Conservation (phyloP, 2,329 filamentous ascomycete species). For the Sporothrix variecibatus region DNA sequence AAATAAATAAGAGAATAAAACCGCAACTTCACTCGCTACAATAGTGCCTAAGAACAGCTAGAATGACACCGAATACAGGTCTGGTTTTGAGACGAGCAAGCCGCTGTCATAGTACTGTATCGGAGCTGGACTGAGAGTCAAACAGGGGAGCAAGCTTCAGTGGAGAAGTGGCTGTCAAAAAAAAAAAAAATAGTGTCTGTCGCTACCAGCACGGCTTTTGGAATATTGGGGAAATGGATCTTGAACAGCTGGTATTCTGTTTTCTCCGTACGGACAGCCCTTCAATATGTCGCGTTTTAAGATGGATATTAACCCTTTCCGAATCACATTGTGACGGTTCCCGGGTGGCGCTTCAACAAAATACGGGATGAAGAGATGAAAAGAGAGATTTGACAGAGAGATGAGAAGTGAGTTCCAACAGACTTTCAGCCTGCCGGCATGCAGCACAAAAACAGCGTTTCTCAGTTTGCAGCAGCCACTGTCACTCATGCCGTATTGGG, state of each 20-base stretch:
- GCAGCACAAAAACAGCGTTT: background rate
- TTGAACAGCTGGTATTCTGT: background rate
- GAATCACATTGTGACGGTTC: background rate
- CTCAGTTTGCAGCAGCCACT: background rate
- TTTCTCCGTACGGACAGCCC: background rate
- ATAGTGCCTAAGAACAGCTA: background rate
- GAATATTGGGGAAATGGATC: background rate
- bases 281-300: background rate
- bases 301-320: background rate
- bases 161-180: background rate
- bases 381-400: background rate
- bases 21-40: background rate
- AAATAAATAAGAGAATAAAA: background rate
- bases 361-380: background rate
- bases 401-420: background rate
- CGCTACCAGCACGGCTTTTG: slow-evolving; percentile 8
- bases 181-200: background rate
- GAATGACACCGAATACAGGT: background rate
- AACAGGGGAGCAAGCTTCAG: background rate
- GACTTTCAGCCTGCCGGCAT: background rate
- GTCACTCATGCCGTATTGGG: background rate
- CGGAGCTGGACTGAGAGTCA: background rate
- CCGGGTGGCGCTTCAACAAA: background rate
- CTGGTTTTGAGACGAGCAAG: too few relatives aligned
- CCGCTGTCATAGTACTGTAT: too few relatives aligned